Evolutionary conservation across 2,329 filamentous ascomycete species (phyloP).

Genomic region (Colletotrichum brevisporum): DNA sequence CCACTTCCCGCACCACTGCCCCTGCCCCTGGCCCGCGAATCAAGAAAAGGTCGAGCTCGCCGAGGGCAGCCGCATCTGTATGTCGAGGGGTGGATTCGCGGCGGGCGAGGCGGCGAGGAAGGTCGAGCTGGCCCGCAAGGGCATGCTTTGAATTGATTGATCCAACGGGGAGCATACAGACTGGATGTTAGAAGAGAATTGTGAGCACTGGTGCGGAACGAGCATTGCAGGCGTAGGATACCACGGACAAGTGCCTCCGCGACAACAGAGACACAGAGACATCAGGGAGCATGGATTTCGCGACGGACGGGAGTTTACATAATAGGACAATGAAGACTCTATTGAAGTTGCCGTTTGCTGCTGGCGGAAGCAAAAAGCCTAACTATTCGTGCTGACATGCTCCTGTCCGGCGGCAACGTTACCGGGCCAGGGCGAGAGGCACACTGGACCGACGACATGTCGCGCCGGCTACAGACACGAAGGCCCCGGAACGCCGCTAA

Average conservation of each 20-base stretch:
- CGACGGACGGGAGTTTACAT: background rate
- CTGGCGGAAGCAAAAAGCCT: conserved; percentile 38
- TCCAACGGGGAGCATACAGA: background rate
- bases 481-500: conserved; percentile 40
- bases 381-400: conserved; percentile 35
- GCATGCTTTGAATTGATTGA: conserved; percentile 68
- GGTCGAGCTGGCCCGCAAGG: conserved; percentile 85
- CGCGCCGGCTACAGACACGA: conserved; percentile 31
- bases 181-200: conserved; percentile 1
- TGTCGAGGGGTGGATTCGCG: conserved; percentile 82
- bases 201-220: background rate
- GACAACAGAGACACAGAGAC: no score
- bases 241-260: background rate
- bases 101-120: conserved; percentile 80
- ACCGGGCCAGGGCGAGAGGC: background rate
- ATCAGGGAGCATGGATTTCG: background rate
- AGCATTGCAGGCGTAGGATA: conserved; percentile 30
- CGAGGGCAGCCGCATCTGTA: conserved; percentile 80
- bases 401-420: conserved; percentile 5
- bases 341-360: conserved; percentile 34
- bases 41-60: conserved; percentile 84
- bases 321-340: conserved; percentile 36
- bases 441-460: conserved; percentile 24
- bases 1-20: conserved; percentile 96
- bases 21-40: conserved; percentile 83